Percentiles rank a stretch among this genome's conserved stretches.
These are phyloP conservation scores for Diospyros lotus DNA, from an alignment of 148 eudicot genomes.

Conservation along the genomic window DNA sequence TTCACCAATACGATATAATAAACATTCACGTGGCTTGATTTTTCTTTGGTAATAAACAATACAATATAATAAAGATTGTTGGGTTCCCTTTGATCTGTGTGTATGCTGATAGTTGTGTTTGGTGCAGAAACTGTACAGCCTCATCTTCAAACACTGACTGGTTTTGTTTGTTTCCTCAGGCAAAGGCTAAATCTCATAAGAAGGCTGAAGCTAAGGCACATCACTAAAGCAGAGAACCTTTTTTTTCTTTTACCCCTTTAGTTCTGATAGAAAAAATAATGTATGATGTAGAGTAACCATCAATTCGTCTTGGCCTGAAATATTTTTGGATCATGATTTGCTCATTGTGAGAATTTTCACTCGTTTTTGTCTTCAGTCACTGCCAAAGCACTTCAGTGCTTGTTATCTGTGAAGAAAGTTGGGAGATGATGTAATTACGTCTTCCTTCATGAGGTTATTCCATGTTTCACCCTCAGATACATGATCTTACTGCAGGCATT, in stretches of 20 bases:
- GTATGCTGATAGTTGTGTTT: neutral
- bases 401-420: neutral
- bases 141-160: neutral
- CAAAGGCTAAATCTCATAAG: constrained; percentile 17
- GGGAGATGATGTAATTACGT: neutral
- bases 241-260: neutral
- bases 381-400: neutral
- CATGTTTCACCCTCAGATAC: neutral
- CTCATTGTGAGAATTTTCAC: neutral
- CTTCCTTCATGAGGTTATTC: neutral
- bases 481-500: neutral
- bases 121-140: neutral
- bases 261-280: constrained; percentile 11
- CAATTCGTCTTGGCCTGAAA: neutral
- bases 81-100: neutral
- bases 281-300: constrained; percentile 17
- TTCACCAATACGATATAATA: neutral
- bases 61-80: neutral
- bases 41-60: neutral
- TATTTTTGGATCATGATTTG: constrained; percentile 6
- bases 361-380: neutral
- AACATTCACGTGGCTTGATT: neutral
- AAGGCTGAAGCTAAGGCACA: constrained; percentile 14
- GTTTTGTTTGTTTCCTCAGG: constrained; percentile 7
- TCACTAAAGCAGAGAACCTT: constrained; percentile 10